A percentile compares a stretch with the other conserved stretches of the same genome.
These are phyloP conservation scores for Saturnispora sekii DNA, from an alignment of 805 yeast species.

Conservation along the genomic window DNA sequence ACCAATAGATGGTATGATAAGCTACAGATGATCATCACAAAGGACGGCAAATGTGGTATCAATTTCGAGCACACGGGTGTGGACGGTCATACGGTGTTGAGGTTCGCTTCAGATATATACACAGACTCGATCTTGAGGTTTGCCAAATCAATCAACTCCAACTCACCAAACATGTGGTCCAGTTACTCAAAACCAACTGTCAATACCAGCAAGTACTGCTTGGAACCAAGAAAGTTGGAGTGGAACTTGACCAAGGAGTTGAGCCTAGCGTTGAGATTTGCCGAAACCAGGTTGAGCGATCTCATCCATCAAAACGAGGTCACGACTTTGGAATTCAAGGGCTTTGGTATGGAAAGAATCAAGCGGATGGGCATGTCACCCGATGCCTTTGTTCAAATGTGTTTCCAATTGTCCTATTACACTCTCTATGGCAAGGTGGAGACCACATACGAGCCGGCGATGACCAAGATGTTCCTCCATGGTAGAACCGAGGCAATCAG, in stretches of 20 bases:
- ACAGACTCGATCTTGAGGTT: conserved; percentile 84
- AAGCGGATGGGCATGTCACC: conserved; percentile 84
- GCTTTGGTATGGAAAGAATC: conserved; percentile 66
- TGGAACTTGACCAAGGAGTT: conserved; percentile 78
- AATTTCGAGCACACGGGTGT: conserved; percentile 93
- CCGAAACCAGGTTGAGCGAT: conserved; percentile 82
- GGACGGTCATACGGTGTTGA: conserved; percentile 87
- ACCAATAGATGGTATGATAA: conserved; percentile 91
- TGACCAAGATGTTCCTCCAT: conserved; percentile 81
- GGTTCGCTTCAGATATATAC: conserved; percentile 83
- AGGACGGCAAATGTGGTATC: conserved; percentile 86
- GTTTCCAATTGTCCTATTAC: conserved; percentile 86
- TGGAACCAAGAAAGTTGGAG: conserved; percentile 78
- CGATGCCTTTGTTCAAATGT: conserved; percentile 91
- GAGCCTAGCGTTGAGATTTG: conserved; percentile 73
- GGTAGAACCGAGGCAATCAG: conserved; percentile 92
- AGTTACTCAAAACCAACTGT: conserved; percentile 35
- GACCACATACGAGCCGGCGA: conserved; percentile 92
- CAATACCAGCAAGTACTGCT: conserved; percentile 34
- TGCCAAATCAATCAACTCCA: conserved; percentile 72
- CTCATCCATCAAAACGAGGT: conserved; percentile 85
- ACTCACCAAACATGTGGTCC: conserved; percentile 65
- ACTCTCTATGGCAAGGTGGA: conserved; percentile 89
- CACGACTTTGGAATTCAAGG: conserved; percentile 63
- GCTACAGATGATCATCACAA: conserved; percentile 75